Evolutionary conservation across 176 grass and related monocot species (phyloP), one percentile per base, ranked within the genome.

Genomic region (Luzula sylvatica): DNA sequence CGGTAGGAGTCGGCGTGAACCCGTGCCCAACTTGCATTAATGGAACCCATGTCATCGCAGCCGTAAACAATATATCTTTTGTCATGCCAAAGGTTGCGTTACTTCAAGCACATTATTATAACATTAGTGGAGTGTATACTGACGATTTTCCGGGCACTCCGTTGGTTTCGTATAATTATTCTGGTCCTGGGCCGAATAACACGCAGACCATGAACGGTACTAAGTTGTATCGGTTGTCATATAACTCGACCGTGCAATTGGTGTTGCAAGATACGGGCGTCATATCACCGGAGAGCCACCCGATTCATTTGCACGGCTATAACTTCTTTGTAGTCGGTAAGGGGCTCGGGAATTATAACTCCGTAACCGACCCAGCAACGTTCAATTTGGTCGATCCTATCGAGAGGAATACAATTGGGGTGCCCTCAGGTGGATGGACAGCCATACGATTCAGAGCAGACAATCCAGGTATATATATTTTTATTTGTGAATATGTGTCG

Each of bases 301-400:
- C 86, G 3, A 51, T 92, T 35, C 80, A 92, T 74, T 26, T 92
- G 45, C 80, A 92, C 24, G 80, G 80, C 32, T 92, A 46, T 48
- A 92, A 78, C 22, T 81, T 92, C 61, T 92, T 84, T 12, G 59
- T 56, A 8, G 50, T 92, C 0, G 86, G 86, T 4, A 81, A 63
- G 55, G 86, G 80, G 0, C 3, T 70, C 1, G 72, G 86, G 3
- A 90, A 90, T 18, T 90, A 83, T 20, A 65, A 84, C 51, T 52
- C 62, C 8, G 65, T 56, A 44, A 49, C 58, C 3, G 78, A 73
- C 42, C 76, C 80, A 15, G 64, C 65, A 26, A 84, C 56, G 39
- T 81, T 84, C 49, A 90, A 90, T 53, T 71, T 90, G 38, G 46
- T 90, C 12, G 86, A 90, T 21, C 80, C 80, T 1, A 21, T 84